These are phyloP conservation scores for Petrea volubilis DNA, from an alignment of 257 asterid genomes.

Conservation along the genomic window DNA sequence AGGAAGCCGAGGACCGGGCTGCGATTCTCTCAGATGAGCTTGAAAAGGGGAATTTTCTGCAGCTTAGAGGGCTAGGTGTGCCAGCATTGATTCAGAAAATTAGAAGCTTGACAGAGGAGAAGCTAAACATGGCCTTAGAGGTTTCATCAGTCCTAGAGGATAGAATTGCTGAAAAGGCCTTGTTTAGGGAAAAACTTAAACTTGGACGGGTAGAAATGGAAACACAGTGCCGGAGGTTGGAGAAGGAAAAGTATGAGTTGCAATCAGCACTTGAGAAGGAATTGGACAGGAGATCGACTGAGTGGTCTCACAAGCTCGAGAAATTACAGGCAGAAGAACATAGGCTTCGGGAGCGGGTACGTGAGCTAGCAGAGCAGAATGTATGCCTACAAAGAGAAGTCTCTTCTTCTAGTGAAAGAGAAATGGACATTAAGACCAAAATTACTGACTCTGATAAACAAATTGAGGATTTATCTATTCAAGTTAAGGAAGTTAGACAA, in stretches of 20 bases:
- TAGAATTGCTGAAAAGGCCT: slow-evolving; percentile 80
- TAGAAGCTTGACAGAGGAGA: slow-evolving; percentile 68
- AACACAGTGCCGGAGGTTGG: slow-evolving; percentile 55
- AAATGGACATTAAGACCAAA: slow-evolving; percentile 47
- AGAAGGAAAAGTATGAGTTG: slow-evolving; percentile 78
- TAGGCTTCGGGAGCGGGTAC: slow-evolving; percentile 90
- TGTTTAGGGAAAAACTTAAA: slow-evolving; percentile 59
- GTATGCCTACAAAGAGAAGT: slow-evolving; percentile 90
- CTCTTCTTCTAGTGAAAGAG: slow-evolving; percentile 70
- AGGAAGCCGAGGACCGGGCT: slow-evolving; percentile 80
- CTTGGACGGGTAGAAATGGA: slow-evolving; percentile 50
- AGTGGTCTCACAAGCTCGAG: slow-evolving; percentile 89
- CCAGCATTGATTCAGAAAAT: slow-evolving; percentile 60
- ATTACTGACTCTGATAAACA: slow-evolving; percentile 58
- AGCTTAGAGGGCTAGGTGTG: slow-evolving; percentile 52
- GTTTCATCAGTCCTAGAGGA: slow-evolving; percentile 60
- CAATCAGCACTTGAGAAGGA: slow-evolving; percentile 85
- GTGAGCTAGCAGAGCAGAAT: slow-evolving; percentile 96
- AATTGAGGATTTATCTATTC: slow-evolving; percentile 52
- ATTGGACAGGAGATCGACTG: slow-evolving; percentile 86
- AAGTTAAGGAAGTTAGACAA: slow-evolving; percentile 52
- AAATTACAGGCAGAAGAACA: slow-evolving; percentile 87
- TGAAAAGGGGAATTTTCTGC: slow-evolving; percentile 50
- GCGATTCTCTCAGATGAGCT: slow-evolving; percentile 68
- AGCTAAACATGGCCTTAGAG: slow-evolving; percentile 71